Evolutionary conservation across 139 green algal genomes (phyloP), one percentile per base, ranked within the genome.

Genomic region (Pseudopediastrum boryanum): DNA sequence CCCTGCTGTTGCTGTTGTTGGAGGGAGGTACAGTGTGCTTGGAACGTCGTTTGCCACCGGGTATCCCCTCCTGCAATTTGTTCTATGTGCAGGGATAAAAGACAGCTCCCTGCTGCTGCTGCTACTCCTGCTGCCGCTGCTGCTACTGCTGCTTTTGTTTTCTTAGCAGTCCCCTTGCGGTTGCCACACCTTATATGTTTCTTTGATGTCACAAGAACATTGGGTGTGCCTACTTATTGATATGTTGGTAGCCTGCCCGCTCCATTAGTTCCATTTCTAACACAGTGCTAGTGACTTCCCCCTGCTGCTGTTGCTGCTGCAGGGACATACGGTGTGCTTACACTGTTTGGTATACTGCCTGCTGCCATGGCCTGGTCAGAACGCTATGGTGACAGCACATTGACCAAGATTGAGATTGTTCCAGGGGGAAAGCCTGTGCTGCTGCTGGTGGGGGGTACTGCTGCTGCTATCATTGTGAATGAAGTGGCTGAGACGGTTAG

Each of bases 331-430:
- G 90, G 90, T 31, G 90, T 94, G 21, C 84, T 94, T 56, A 79
- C 83, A 4, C 79, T 95, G 61, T 95, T 95, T 77, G 90, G 91
- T 16, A 65, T 95, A 33, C 77, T 94, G 67, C 91, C 91, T 2
- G 79, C 84, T 4, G 85, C 85, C 3, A 95, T 94, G 89, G 86
- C 79, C 0, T 95, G 87, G 86, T 72, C 51, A 54, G 83, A 85
- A 69, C 67, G 90, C 1, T 89, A 91, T 41, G 58, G 71, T 51
- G 41, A 48, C 71, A 54, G 50, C 48, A 29, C 12, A 27, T 41
- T 36, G 23, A 43, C n/a, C 16, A 7, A 62, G 61, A 19, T 48
- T 36, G 43, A 27, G 33, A 41, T 91, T 1, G 82, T 89, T 51
- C 88, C 88, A 2, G 89, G 88, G 0, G 89, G 89, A 25, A 50